Evolutionary conservation across 2,329 filamentous ascomycete genomes (phyloP), one percentile per base, ranked within the genome.

Genomic region (Fusarium sp.): DNA sequence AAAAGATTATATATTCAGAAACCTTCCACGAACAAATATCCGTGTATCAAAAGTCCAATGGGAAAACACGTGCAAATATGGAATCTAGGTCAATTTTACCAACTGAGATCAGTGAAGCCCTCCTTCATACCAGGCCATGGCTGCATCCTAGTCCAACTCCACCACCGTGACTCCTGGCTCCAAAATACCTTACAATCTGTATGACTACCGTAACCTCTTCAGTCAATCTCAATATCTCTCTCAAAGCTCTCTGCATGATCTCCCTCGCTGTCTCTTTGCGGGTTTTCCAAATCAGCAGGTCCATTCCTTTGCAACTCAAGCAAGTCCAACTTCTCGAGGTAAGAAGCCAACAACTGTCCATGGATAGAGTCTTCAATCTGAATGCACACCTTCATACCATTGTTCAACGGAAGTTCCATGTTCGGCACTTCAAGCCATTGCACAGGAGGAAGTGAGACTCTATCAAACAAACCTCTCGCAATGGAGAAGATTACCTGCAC

Each of bases 361-460:
- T 65, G 13, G 1, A 65, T 31, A n/a, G 61, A 65, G 18, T 66
- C 45, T 31, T 65, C 63, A 20, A 62, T 29, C 53, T 47, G 29
- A 6, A 29, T 27, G 17, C 27, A 20, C 7, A 59, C 52, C 17
- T 6, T 46, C 4, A 41, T 22, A 5, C 50, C 58, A 20, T 22
- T 59, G 9, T 41, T 36, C 18, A 47, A 41, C 4, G 4, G 3
- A 11, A 35, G 12, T 17, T 47, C 42, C 42, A 13, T 29, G 5
- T n/a, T 38, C 3, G 42, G 35, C 1, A 41, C 27, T 27, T 29
- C 18, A 4, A 29, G n/a, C 27, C n/a, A 41, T 36, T 47, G 25
- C 14, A 22, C 10, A 0, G 59, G 25, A 6, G 42, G 53, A 29
- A 62, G 55, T 7, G 22, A 58, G 20, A 25, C 4, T 11, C n/a